These are phyloP conservation scores for Bruguiera parviflora DNA, from an alignment of 345 rosid species.

Conservation along the genomic window DNA sequence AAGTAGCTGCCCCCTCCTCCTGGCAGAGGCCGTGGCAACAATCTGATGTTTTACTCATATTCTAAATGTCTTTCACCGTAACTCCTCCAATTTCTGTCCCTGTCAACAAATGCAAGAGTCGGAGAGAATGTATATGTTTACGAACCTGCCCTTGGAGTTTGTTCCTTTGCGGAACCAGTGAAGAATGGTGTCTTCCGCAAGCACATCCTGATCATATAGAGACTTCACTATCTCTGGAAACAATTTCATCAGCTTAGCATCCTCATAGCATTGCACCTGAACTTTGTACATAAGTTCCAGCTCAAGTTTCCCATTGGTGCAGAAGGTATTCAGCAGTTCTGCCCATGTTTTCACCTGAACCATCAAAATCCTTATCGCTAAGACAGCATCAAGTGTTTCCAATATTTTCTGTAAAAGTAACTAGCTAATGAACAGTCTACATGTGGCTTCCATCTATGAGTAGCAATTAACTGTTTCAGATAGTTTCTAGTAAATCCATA, in stretches of 20 bases:
- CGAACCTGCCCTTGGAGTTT: conserved; percentile 87
- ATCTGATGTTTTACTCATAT: too few relatives aligned
- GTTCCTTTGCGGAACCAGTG: conserved; percentile 90
- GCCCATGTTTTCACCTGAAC: conserved; percentile 95
- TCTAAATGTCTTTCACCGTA: too few relatives aligned
- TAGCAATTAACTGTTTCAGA: too few relatives aligned
- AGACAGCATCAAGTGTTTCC: background rate
- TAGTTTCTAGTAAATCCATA: too few relatives aligned
- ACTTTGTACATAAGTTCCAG: conserved; percentile 92
- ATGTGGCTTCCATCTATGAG: too few relatives aligned
- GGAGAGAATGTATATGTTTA: background rate
- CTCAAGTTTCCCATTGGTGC: conserved; percentile 83
- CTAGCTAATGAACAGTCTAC: background rate
- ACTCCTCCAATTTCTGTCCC: too few relatives aligned
- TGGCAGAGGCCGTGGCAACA: too few relatives aligned
- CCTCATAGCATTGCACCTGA: conserved; percentile 98
- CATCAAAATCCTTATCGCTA: background rate
- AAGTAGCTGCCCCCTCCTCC: too few relatives aligned
- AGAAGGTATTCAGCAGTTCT: conserved; percentile 65
- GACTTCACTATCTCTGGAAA: conserved; percentile 86
- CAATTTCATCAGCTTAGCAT: conserved; percentile 93
- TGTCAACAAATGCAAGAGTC: too few relatives aligned
- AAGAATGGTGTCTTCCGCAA: conserved; percentile 90
- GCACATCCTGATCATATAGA: conserved; percentile 91
- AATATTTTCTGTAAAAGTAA: background rate